Percentiles rank a stretch among this genome's conserved stretches.
These are phyloP conservation scores for Oryza brachyantha DNA, from an alignment of 176 grass and related monocot genomes.

Conservation along the genomic window DNA sequence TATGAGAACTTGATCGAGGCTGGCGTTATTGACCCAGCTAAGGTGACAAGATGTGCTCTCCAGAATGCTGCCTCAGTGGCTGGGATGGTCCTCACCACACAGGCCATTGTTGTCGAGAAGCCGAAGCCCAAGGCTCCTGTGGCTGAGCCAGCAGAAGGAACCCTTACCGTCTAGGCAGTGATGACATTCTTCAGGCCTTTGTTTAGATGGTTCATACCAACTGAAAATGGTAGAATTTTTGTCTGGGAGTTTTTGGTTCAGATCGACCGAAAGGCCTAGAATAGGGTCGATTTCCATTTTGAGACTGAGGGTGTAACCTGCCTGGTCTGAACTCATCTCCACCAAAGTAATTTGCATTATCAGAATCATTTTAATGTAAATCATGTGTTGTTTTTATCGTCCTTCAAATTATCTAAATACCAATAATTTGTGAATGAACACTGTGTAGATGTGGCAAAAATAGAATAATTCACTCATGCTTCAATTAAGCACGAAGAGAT, in stretches of 20 bases:
- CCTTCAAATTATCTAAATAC: neutral
- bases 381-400: neutral
- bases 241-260: conserved; percentile 20
- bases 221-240: conserved; percentile 29
- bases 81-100: conserved; percentile 65
- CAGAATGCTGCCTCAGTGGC: conserved; percentile 62
- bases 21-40: conserved; percentile 57
- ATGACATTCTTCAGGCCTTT: neutral
- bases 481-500: too few species aligned
- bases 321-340: conserved; percentile 26
- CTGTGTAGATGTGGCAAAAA: too few species aligned
- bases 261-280: conserved; percentile 7
- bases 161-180: conserved; percentile 22
- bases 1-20: conserved; percentile 62
- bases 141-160: conserved; percentile 24
- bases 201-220: conserved; percentile 24
- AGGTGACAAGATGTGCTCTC: conserved; percentile 57
- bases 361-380: conserved; percentile 27
- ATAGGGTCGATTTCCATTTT: conserved; percentile 35
- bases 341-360: conserved; percentile 11
- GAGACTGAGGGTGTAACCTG: conserved; percentile 14
- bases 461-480: too few species aligned
- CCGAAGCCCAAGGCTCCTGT: conserved; percentile 39
- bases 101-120: conserved; percentile 66
- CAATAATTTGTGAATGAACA: too few species aligned